Conservation (phyloP, 192 early-diverging fungal genomes). For the Diversispora eburnea region DNA sequence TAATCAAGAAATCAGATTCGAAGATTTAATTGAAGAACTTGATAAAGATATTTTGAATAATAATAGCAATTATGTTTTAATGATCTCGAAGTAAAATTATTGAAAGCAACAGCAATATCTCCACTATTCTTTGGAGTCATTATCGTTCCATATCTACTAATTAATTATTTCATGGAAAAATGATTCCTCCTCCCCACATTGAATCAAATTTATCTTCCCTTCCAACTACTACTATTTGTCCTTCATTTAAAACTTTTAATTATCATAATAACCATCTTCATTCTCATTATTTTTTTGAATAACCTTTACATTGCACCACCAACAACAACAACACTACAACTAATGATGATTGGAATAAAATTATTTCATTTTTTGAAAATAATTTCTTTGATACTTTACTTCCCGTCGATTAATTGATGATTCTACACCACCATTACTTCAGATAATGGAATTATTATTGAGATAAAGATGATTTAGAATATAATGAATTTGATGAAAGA, state of each 20-base stretch:
- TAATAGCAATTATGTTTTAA: not conserved
- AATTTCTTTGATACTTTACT: not conserved
- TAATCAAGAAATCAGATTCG: not conserved
- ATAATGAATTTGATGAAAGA: too few species aligned
- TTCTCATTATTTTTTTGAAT: not conserved
- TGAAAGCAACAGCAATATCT: not conserved
- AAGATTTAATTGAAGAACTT: not conserved
- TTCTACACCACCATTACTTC: too few species aligned
- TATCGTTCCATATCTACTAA: slow-evolving; percentile 10
- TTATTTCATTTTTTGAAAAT: not conserved
- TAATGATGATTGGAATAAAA: not conserved
- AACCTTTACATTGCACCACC: not conserved
- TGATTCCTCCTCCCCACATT: slow-evolving; percentile 4
- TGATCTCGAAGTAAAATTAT: not conserved
- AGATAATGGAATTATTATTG: not conserved
- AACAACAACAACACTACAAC: not conserved
- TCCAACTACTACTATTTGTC: not conserved
- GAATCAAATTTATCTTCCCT: not conserved
- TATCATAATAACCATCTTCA: too few species aligned
- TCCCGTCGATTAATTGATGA: not conserved
- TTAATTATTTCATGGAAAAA: not conserved
- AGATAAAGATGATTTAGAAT: too few species aligned
- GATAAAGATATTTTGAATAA: not conserved
- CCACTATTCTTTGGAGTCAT: slow-evolving; percentile 13
- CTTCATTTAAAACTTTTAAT: too few species aligned